Evolutionary conservation across 768 basidiomycete genomes (phyloP), one percentile per base, ranked within the genome.

Genomic region (Auriscalpium microsporum): DNA sequence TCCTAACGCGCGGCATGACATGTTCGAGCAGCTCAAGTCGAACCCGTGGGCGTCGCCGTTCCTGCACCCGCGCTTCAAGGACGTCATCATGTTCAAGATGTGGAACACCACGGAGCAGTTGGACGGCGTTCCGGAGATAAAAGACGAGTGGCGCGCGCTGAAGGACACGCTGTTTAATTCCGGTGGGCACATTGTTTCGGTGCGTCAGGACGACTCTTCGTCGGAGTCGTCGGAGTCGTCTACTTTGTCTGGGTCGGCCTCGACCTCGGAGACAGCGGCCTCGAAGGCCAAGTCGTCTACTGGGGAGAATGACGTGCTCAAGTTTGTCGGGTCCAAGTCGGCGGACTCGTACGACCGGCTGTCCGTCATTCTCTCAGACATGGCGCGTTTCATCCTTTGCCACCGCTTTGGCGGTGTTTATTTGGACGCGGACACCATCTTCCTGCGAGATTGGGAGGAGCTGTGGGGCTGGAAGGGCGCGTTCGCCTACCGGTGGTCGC

Each of bases 101-200:
- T 99, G 95, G 95, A 98, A 98, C 68, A 97, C 95, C 35, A 97
- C 94, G 1, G 94, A 95, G 63, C 94, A 97, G 64, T 75, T 98
- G 48, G 95, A 98, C 63, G 88, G 88, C 37, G 76, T 95, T 2
- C 85, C 89, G 0, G 95, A 99, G 69, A 73, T 98, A 45, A 84
- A 83, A 63, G 81, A 90, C 50, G 90, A 94, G 66, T 99, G 95
- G 95, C 77, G 95, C 53, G 75, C 76, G 17, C 78, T 87, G 64
- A 74, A 79, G 58, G 79, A 81, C 19, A 83, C 84, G 40, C 72
- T 96, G 8, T 96, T 97, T 77, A 94, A 94, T 67, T 91, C 89
- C 3, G 88, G 83, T 6, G 92, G 90, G 21, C 78, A 83, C 60
- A 79, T 88, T 40, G 83, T 87, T 61, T 81, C 81, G 21, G 79